A percentile compares a stretch with the other conserved stretches of the same genome.
Conservation (phyloP, 2,329 filamentous ascomycete genomes). For the Aspergillus tanneri region DNA sequence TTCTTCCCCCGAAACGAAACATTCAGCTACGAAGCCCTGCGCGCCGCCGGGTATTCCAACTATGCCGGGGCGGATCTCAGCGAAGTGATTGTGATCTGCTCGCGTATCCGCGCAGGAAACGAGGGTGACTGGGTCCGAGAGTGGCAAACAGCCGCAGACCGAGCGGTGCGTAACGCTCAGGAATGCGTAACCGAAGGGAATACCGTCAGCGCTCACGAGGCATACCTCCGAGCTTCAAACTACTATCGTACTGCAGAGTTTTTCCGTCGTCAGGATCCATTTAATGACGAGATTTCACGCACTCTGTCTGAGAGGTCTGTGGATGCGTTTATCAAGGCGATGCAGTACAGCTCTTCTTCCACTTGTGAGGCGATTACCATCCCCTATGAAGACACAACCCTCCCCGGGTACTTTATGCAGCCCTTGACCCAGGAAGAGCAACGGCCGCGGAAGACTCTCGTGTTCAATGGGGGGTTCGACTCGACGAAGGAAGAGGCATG, state of each 20-base stretch:
- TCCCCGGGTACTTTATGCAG: conserved; percentile 3
- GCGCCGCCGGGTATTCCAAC: conserved; percentile 2
- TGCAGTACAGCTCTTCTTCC: background rate
- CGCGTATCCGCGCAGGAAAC: background rate
- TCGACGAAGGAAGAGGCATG: conserved; percentile 31
- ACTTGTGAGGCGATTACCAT: background rate
- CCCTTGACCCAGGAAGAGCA: background rate
- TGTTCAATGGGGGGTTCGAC: conserved; percentile 31
- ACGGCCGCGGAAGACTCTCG: conserved; percentile 14
- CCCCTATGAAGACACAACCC: background rate
- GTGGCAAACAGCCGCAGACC: conserved; percentile 1
- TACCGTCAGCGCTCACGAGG: background rate
- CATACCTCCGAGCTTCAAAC: conserved; percentile 1
- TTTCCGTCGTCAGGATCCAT: background rate
- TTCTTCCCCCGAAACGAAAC: conserved; percentile 1
- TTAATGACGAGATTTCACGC: conserved; percentile 1
- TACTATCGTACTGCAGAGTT: conserved; percentile 1
- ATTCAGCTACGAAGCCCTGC: conserved; percentile 4
- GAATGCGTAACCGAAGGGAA: background rate
- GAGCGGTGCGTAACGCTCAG: background rate
- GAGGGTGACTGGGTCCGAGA: conserved; percentile 1
- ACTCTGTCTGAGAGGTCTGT: background rate
- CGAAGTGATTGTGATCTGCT: background rate
- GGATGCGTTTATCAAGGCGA: background rate
- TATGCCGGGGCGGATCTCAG: conserved; percentile 2